phyloP scores from a whole-genome alignment of 2,329 filamentous ascomycete species.

The Cladosporium austrohemisphaericum region DNA sequence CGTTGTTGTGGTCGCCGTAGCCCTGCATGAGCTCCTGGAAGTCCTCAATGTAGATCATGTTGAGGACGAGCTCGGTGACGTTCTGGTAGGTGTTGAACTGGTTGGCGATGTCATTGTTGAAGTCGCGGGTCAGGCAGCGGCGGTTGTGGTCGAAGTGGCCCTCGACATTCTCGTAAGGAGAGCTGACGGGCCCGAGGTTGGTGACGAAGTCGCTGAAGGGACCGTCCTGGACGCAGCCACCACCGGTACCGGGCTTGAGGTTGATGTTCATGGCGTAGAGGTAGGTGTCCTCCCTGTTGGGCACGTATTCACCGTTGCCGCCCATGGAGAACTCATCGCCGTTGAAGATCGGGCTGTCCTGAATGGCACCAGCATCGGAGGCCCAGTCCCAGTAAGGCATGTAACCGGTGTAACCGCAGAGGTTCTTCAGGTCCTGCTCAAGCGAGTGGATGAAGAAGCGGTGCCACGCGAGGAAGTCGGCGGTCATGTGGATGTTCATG shows the following conservation, averaged over 20 bases:
- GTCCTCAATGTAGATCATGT: slow-evolving; percentile 17
- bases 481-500: slow-evolving; percentile 23
- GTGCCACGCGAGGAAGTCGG: slow-evolving; percentile 36
- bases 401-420: slow-evolving; percentile 38
- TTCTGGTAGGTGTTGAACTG: slow-evolving; percentile 21
- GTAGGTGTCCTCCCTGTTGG: slow-evolving; percentile 21
- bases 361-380: slow-evolving; percentile 37
- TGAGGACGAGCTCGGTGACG: slow-evolving; percentile 21
- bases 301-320: slow-evolving; percentile 23
- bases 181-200: slow-evolving; percentile 20
- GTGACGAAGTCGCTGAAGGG: slow-evolving; percentile 45
- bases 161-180: slow-evolving; percentile 20
- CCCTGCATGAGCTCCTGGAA: slow-evolving; percentile 15
- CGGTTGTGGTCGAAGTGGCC: slow-evolving; percentile 20
- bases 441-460: slow-evolving; percentile 38
- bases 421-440: slow-evolving; percentile 35
- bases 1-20: slow-evolving; percentile 28
- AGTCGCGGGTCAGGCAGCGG: slow-evolving; percentile 29
- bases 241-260: slow-evolving; percentile 48
- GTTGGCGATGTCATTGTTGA: slow-evolving; percentile 25
- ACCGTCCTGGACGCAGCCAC: slow-evolving; percentile 50
- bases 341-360: slow-evolving; percentile 51
- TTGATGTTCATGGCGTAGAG: slow-evolving; percentile 49
- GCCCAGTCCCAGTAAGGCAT: slow-evolving; percentile 53
- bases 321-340: slow-evolving; percentile 44